Base-by-base conservation (phyloP, 495 filamentous ascomycete genomes). In the Hypoxylon intermedium region DNA sequence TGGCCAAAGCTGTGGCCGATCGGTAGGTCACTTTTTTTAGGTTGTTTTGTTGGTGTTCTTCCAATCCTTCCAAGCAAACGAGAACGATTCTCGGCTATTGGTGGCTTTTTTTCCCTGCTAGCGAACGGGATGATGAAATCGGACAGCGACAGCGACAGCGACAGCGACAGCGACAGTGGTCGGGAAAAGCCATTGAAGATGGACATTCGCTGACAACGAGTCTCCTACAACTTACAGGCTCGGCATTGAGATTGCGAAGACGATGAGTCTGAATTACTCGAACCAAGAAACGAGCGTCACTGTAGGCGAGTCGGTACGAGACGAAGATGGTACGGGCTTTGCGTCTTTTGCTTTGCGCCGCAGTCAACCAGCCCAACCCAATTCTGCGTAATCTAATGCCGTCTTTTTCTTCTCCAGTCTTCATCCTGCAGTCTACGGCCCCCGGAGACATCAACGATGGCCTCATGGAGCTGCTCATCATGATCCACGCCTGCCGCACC, bases 401-500 rank as follows among this genome's bases (percentile, higher is more conserved):
- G 60, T 41, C 7, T 12, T n/a, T n/a, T n/a, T n/a, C 50, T 53
- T 41, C 47, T 43, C 11, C 26, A 71, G 93, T 97, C 70, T 98
- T 97, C 81, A 93, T 98, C 62, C 79, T 98, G 53, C 94, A 98
- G 75, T 97, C 93, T 26, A 96, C 95, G 38, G 87, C 89, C 9
- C 95, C 94, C 2, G 93, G 93, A 71, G 92, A 97, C 71, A 93
- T 98, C 79, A 98, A 98, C 76, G 95, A 98, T 72, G 94, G 92
- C 41, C 82, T 98, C 47, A 98, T 98, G 94, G 94, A 98, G 77
- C 85, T 98, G 41, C 83, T 98, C 28, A 98, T 98, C 75, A 96
- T 98, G 86, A 97, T 98, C 79, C 96, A 96, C 71, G 94, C 94
- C 47, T 98, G 94, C 83, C 93, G 96, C 66, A 97, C 94, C 18